These are phyloP conservation scores for Ophiocytium majus DNA, from an alignment of 352 stramenopile species.

Conservation along the genomic window DNA sequence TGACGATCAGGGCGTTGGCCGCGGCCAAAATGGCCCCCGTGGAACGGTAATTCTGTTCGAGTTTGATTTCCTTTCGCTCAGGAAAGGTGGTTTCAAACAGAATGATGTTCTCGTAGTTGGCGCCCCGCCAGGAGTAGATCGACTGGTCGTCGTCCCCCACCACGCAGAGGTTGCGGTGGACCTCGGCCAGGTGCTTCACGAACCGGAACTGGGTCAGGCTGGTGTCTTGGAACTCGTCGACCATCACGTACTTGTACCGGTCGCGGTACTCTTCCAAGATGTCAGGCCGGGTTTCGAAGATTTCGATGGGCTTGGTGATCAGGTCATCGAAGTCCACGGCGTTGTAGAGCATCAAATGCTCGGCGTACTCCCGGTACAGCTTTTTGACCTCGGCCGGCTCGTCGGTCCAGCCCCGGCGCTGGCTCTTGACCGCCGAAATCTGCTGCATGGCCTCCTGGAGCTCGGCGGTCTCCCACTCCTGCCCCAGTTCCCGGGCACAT, in stretches of 20 bases:
- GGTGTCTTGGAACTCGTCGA: slow-evolving; percentile 19
- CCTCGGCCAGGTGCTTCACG: neutral
- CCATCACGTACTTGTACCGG: neutral
- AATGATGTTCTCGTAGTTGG: neutral
- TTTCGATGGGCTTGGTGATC: neutral
- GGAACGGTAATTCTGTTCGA: neutral
- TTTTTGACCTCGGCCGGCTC: neutral
- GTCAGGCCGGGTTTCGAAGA: neutral
- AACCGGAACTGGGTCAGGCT: neutral
- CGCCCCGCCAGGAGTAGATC: slow-evolving; percentile 13
- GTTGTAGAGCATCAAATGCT: neutral
- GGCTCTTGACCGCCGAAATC: neutral
- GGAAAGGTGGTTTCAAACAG: neutral
- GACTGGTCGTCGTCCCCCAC: neutral
- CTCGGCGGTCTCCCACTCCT: neutral
- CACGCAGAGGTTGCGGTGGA: slow-evolving; percentile 16
- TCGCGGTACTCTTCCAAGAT: neutral
- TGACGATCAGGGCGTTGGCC: neutral
- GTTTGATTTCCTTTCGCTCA: neutral
- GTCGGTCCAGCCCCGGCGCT: neutral
- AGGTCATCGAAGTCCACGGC: slow-evolving; percentile 19
- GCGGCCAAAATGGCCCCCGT: neutral
- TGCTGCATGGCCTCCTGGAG: neutral
- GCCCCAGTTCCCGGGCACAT: too few species aligned
- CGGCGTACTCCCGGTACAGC: neutral